Base-by-base conservation (phyloP, 2,329 filamentous ascomycete genomes). In the Penicillium nordicum region DNA sequence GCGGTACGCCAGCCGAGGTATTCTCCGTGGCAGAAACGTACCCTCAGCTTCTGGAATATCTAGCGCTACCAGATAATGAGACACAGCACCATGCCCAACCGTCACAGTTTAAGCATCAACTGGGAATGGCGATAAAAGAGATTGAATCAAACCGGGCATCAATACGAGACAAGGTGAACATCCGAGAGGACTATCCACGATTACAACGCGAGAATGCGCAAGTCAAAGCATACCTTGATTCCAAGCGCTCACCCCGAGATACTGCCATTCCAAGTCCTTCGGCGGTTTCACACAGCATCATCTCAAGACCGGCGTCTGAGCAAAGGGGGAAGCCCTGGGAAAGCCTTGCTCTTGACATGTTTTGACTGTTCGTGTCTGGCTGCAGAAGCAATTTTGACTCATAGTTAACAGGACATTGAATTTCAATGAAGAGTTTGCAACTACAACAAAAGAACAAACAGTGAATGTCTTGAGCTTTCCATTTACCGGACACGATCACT, bases 171-270 rank as follows among this genome's bases (percentile, higher is more conserved):
- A 46, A 60, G 4, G 51, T 62, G 30, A 54, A 53, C 2, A 50
- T 70, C 27, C 56, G 44, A 25, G 56, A 63, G 10, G 67, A 72
- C 32, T 69, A 67, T 41, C 44, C 52, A 11, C 59, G 51, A 32
- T 53, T 70, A 44, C 63, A 61, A 41, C 59, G 58, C 1, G 66
- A 70, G 29, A 67, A 69, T 36, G 50, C 59, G 4, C 64, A 64
- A 29, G 53, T 68, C 40, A 64, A 60, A 47, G 58, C 53, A 4
- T 60, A 60, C 34, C 50, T 66, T 29, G 56, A 63, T 29, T 55
- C 65, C 3, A 57, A 57, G 2, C 18, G 59, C 27, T 47, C 61
- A 29, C 46, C 60, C 0, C 47, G 53, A 11, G 58, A 61, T 29
- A 55, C 61, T 9, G 41, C 40, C 2, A 32, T 60, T 37, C 46